Percentiles rank a stretch among this genome's conserved stretches.
These are phyloP conservation scores for Inonotus hispidus DNA, from an alignment of 1,284 basidiomycete species.

Conservation along the genomic window DNA sequence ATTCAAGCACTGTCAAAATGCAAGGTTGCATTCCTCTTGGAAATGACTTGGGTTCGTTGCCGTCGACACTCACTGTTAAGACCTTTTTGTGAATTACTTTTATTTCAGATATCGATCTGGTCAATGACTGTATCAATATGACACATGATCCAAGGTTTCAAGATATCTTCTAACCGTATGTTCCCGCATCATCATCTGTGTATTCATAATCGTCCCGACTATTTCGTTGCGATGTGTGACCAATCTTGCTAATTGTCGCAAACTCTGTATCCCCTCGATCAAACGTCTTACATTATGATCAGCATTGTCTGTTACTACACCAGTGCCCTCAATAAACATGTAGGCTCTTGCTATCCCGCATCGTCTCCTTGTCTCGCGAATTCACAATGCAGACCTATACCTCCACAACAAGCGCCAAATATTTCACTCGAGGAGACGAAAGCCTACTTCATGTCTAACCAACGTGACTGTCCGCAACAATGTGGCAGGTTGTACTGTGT, in stretches of 20 bases:
- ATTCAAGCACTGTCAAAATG: slow-evolving; percentile 59
- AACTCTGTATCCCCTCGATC: too few relatives aligned
- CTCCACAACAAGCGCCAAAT: neutral
- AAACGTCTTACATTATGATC: too few relatives aligned
- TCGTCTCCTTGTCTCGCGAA: too few relatives aligned
- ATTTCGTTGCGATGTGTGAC: neutral
- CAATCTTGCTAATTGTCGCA: neutral
- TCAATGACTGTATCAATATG: slow-evolving; percentile 59
- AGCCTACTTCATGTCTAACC: neutral
- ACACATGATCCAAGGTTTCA: slow-evolving; percentile 58
- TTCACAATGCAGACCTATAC: neutral
- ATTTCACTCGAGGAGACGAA: neutral
- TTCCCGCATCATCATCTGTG: neutral
- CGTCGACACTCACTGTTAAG: neutral
- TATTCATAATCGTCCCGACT: neutral
- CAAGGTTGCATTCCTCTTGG: slow-evolving; percentile 60
- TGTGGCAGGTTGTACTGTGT: neutral
- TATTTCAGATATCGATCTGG: slow-evolving; percentile 56
- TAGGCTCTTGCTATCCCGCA: neutral
- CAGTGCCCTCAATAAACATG: neutral
- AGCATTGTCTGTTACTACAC: too few relatives aligned
- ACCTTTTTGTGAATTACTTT: neutral
- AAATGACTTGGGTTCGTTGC: slow-evolving; percentile 55
- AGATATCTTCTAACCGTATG: slow-evolving; percentile 38
- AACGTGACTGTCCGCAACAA: neutral